phyloP scores from a whole-genome alignment of 2,329 filamentous ascomycete species.

The Fusarium sp. region DNA sequence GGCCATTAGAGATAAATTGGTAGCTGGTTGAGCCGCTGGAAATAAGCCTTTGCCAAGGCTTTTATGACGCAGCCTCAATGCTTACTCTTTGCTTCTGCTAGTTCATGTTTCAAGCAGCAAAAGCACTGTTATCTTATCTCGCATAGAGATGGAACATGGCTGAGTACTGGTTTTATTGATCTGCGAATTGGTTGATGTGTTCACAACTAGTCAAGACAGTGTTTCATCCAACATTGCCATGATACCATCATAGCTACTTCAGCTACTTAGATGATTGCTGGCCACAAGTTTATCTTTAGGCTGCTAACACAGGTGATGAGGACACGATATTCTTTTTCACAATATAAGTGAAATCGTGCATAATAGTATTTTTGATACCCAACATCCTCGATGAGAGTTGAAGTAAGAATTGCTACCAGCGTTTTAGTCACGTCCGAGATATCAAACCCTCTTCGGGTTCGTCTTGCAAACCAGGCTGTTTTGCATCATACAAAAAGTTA shows the following conservation, averaged over 20 bases:
- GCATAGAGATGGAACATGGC: not conserved
- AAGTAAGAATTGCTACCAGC: not conserved
- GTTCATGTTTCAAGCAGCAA: not conserved
- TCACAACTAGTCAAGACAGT: not conserved
- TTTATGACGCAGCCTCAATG: not conserved
- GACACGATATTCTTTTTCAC: no score
- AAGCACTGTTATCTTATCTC: slow-evolving; percentile 3
- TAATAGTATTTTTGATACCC: rapidly evolving
- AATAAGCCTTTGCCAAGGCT: slow-evolving; percentile 22
- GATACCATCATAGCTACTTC: not conserved
- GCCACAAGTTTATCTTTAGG: no score
- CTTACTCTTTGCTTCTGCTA: not conserved
- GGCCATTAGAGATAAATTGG: rapidly evolving
- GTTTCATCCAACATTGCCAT: not conserved
- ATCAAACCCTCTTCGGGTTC: no score
- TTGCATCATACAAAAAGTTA: no score
- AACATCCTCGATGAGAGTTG: no score
- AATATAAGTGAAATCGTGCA: not conserved
- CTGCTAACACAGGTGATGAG: no score
- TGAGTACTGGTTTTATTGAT: not conserved
- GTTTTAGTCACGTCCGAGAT: no score
- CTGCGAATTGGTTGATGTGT: not conserved
- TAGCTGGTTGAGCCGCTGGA: not conserved
- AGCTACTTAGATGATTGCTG: no score
- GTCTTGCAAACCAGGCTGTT: no score